Percentiles rank a stretch among this genome's conserved stretches.
Evolutionary conservation across 2,329 filamentous ascomycete species (phyloP).

Genomic region (Colletotrichum limetticola): DNA sequence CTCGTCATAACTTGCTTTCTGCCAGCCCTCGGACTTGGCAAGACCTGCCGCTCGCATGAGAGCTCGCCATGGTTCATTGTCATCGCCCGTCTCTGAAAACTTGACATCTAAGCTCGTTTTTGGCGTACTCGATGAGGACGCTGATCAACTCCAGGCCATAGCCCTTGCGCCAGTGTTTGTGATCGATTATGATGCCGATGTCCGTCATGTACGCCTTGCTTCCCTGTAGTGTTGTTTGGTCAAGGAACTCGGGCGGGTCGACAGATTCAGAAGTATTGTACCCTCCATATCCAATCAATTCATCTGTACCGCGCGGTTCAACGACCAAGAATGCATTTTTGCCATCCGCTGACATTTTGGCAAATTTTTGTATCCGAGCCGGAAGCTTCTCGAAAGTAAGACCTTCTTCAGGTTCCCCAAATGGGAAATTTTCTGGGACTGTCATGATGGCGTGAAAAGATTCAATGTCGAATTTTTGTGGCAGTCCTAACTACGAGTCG

Average conservation of each 20-base stretch:
- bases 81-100: neutral
- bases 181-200: neutral
- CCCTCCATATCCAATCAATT: neutral
- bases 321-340: slow-evolving; percentile 1
- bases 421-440: neutral
- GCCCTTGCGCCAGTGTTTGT: neutral
- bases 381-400: neutral
- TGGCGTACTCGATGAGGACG: neutral
- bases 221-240: neutral
- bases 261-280: neutral
- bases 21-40: neutral
- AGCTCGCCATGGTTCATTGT: neutral
- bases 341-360: neutral
- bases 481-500: neutral
- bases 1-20: neutral
- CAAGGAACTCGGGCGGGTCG: neutral
- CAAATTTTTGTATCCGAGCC: neutral
- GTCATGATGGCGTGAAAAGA: neutral
- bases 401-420: neutral
- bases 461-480: neutral
- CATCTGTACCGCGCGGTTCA: neutral
- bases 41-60: neutral
- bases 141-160: neutral
- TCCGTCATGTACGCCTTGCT: neutral
- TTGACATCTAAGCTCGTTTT: neutral